These are phyloP conservation scores for Avena insularis DNA, from an alignment of 176 grass and related monocot species.

Conservation along the genomic window DNA sequence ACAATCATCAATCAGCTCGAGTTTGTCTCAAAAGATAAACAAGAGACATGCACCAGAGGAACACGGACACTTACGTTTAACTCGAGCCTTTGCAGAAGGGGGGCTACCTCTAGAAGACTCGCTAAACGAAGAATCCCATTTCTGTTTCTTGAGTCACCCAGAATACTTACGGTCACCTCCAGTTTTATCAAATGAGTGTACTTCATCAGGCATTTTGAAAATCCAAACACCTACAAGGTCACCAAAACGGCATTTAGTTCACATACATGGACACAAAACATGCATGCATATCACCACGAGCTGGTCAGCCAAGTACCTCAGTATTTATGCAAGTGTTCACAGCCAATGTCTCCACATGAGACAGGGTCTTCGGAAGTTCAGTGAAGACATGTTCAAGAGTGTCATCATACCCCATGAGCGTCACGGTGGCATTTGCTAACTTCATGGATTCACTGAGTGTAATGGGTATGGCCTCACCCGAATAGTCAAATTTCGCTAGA, in stretches of 20 bases:
- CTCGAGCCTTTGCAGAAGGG: conserved; percentile 20
- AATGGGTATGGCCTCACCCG: not conserved
- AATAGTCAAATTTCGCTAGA: conserved; percentile 26
- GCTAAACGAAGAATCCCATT: conserved; percentile 33
- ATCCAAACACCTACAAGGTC: conserved; percentile 6
- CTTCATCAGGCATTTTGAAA: conserved; percentile 7
- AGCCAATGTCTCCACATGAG: conserved; percentile 5
- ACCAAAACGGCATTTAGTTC: not conserved
- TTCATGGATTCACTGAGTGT: conserved; percentile 32
- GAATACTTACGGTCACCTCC: conserved; percentile 14
- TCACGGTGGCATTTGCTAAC: not conserved
- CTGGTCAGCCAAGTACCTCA: not conserved
- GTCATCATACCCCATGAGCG: not conserved
- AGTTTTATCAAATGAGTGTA: conserved; percentile 22
- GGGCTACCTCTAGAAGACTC: conserved; percentile 16
- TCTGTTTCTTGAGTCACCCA: not conserved
- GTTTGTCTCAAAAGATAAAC: not conserved
- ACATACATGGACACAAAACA: not conserved
- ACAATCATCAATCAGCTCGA: not conserved
- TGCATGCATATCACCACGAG: not conserved
- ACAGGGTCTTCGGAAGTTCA: conserved; percentile 1
- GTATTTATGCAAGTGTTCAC: conserved; percentile 5
- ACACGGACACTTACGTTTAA: conserved; percentile 19
- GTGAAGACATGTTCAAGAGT: conserved; percentile 31
- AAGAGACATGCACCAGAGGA: conserved; percentile 28